phyloP scores from a whole-genome alignment of 306 rosid genomes.

The Casuarina cunninghamiana region DNA sequence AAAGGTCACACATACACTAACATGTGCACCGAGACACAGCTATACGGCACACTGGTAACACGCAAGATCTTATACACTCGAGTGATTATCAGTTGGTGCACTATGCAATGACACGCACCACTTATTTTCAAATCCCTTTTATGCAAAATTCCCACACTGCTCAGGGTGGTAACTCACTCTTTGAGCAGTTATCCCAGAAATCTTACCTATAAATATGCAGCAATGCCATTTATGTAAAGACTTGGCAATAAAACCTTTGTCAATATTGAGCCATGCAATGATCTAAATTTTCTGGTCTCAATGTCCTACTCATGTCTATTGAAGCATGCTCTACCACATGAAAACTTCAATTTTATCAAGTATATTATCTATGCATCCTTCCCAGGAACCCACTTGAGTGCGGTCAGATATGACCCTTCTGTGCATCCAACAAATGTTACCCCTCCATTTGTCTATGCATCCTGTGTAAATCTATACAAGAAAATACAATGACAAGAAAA shows the following conservation, averaged over 20 bases:
- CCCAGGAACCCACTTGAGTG: background rate
- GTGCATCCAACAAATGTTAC: slow-evolving; percentile 15
- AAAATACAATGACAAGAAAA: slow-evolving; percentile 1
- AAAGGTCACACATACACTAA: slow-evolving; percentile 16
- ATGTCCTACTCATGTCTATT: slow-evolving; percentile 14
- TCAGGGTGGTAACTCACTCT: background rate
- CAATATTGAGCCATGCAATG: slow-evolving; percentile 10
- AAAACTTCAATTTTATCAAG: slow-evolving; percentile 11
- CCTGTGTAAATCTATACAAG: slow-evolving; percentile 23
- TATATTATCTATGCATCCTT: background rate
- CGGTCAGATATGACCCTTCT: background rate
- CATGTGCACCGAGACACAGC: background rate
- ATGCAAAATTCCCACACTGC: background rate
- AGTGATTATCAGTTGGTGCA: background rate
- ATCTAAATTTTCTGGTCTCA: slow-evolving; percentile 17
- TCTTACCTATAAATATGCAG: background rate
- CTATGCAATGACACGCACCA: background rate
- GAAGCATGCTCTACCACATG: slow-evolving; percentile 20
- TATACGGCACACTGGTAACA: background rate
- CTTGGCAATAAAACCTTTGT: slow-evolving; percentile 15
- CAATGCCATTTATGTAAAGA: background rate
- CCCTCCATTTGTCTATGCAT: slow-evolving; percentile 1
- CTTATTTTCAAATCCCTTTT: background rate
- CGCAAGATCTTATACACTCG: background rate
- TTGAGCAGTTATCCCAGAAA: slow-evolving; percentile 4